phyloP scores from a whole-genome alignment of 2,329 filamentous ascomycete genomes.

The Phialemoniopsis sp. region DNA sequence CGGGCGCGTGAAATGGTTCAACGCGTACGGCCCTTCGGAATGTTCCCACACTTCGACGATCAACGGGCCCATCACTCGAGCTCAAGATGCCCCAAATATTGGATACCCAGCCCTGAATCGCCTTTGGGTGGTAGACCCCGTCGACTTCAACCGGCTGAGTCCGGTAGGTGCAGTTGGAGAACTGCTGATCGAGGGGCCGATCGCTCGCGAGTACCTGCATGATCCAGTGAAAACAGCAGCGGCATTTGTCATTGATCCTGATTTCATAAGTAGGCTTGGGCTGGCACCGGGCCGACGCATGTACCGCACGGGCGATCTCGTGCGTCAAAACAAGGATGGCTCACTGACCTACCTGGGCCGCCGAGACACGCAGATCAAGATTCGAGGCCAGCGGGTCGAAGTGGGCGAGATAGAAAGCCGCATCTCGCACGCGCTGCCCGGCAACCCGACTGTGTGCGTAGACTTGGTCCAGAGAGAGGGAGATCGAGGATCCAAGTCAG shows the following conservation, averaged over 20 bases:
- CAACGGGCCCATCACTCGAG: too few species aligned
- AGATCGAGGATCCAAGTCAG: too few species aligned
- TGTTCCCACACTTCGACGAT: too few species aligned
- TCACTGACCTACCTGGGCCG: background rate
- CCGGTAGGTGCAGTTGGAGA: slow-evolving; percentile 26
- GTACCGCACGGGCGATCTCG: slow-evolving; percentile 1
- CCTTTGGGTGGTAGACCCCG: slow-evolving; percentile 20
- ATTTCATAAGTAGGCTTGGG: too few species aligned
- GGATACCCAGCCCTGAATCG: too few species aligned
- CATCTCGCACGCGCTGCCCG: too few species aligned
- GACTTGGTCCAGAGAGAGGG: too few species aligned
- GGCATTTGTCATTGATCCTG: background rate
- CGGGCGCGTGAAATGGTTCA: too few species aligned
- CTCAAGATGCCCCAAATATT: too few species aligned
- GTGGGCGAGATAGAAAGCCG: background rate
- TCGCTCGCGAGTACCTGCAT: slow-evolving; percentile 8
- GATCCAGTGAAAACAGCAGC: background rate
- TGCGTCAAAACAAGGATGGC: background rate
- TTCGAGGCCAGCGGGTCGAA: background rate
- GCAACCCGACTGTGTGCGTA: too few species aligned
- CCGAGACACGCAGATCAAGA: background rate
- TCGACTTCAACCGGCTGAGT: slow-evolving; percentile 17
- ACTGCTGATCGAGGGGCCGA: slow-evolving; percentile 34
- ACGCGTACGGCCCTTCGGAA: too few species aligned
- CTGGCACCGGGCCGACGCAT: too few species aligned